These are phyloP conservation scores for Chiua virens DNA, from an alignment of 768 basidiomycete species.

Conservation along the genomic window DNA sequence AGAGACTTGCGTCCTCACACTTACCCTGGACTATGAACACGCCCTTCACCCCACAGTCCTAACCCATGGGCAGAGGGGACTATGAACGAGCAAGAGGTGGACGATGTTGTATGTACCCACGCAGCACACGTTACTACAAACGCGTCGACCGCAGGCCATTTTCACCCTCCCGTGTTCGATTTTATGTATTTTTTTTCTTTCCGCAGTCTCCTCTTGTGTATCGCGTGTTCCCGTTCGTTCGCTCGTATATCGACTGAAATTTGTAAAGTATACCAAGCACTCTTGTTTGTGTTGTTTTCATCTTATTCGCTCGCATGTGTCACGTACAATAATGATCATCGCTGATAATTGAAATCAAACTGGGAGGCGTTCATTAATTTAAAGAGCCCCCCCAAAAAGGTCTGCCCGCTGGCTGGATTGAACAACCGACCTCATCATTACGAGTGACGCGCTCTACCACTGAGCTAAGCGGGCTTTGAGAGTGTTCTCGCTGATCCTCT, in stretches of 20 bases:
- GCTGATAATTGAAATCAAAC: too few species aligned
- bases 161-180: not conserved
- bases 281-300: not conserved
- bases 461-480: constrained; percentile 33
- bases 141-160: not conserved
- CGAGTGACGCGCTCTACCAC: constrained; percentile 40
- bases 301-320: too few species aligned
- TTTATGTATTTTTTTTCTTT: constrained; percentile 6
- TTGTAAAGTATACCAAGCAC: constrained; percentile 21
- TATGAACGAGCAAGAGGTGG: too few species aligned
- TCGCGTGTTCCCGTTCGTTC: too few species aligned
- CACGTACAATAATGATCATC: too few species aligned
- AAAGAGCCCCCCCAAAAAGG: not conserved
- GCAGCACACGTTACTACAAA: not conserved
- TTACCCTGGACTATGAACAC: not conserved
- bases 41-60: constrained; percentile 2
- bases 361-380: too few species aligned
- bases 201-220: too few species aligned
- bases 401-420: constrained; percentile 39
- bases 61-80: constrained; percentile 8
- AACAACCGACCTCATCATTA: constrained; percentile 40
- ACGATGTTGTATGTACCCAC: too few species aligned
- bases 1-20: not conserved
- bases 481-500: too few species aligned
- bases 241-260: constrained; percentile 10